A percentile compares a stretch with the other conserved stretches of the same genome.
These are phyloP conservation scores for Myxozyma mucilagina DNA, from an alignment of 805 yeast species.

Conservation along the genomic window DNA sequence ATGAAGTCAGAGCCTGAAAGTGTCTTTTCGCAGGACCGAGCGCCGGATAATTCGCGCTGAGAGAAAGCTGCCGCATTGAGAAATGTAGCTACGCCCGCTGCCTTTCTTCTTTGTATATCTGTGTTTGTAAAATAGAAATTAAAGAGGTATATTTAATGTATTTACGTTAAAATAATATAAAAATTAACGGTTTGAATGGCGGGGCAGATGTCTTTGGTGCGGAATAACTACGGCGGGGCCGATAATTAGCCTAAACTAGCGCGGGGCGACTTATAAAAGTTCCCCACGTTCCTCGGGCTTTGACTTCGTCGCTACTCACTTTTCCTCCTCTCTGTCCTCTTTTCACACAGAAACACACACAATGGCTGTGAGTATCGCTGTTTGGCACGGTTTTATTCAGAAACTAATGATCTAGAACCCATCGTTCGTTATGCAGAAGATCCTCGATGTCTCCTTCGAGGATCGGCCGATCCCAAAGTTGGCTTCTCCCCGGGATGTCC, in stretches of 20 bases:
- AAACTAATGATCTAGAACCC: constrained; percentile 39
- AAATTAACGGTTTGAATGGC: too few relatives aligned
- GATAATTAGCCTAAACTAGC: not conserved
- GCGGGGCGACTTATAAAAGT: not conserved
- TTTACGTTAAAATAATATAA: too few relatives aligned
- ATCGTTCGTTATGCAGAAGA: constrained; percentile 61
- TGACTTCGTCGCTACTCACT: not conserved
- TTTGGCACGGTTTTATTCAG: not conserved
- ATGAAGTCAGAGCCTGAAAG: too few relatives aligned
- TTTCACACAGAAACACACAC: not conserved
- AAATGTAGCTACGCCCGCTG: not conserved
- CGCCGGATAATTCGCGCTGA: not conserved
- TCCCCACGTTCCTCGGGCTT: not conserved
- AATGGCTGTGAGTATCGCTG: not conserved
- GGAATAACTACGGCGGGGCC: not conserved
- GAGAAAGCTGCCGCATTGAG: not conserved
- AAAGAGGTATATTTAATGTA: too few relatives aligned
- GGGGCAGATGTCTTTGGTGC: too few relatives aligned
- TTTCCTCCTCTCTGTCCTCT: not conserved
- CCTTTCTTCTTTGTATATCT: not conserved
- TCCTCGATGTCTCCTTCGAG: constrained; percentile 65
- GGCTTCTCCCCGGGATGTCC: constrained; percentile 64
- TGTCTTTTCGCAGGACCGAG: not conserved
- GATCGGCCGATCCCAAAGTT: constrained; percentile 66
- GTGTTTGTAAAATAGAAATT: not conserved